A percentile compares a stretch with the other conserved stretches of the same genome.
Conservation (phyloP, 768 basidiomycete genomes). For the Royoungia palumana region DNA sequence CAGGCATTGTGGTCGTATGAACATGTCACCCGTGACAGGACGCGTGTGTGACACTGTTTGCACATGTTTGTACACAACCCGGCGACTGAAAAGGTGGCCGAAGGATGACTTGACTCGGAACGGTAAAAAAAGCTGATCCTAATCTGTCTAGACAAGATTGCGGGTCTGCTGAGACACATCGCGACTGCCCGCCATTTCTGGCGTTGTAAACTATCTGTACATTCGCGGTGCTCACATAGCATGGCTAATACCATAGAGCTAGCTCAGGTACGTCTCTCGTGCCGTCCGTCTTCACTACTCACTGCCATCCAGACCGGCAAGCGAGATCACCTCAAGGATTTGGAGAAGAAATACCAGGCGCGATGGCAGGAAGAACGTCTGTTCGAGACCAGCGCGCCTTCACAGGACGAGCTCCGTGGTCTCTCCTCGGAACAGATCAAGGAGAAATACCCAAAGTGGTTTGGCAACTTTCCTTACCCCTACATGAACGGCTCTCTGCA, state of each 20-base stretch:
- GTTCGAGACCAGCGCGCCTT: slow-evolving; percentile 85
- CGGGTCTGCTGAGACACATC: slow-evolving; percentile 21
- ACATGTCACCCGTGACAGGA: slow-evolving; percentile 30
- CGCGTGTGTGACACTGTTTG: slow-evolving; percentile 32
- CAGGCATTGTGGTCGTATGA: slow-evolving; percentile 46
- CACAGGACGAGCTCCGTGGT: slow-evolving; percentile 58
- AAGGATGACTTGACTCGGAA: too few relatives aligned
- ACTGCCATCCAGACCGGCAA: slow-evolving; percentile 72
- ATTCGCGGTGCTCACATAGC: slow-evolving; percentile 16
- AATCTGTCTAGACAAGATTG: slow-evolving; percentile 27
- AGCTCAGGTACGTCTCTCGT: slow-evolving; percentile 44
- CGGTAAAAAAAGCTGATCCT: too few relatives aligned
- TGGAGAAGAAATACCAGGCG: slow-evolving; percentile 84
- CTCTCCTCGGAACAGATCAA: slow-evolving; percentile 64
- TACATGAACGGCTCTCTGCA: slow-evolving; percentile 99
- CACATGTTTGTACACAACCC: slow-evolving; percentile 9
- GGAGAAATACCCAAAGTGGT: slow-evolving; percentile 90
- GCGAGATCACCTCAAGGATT: slow-evolving; percentile 76
- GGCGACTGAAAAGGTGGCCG: slow-evolving; percentile 9
- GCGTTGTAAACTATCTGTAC: slow-evolving; percentile 32
- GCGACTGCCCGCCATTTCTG: slow-evolving; percentile 23
- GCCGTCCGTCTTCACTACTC: slow-evolving; percentile 1
- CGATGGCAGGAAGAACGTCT: slow-evolving; percentile 73
- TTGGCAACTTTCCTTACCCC: slow-evolving; percentile 92
- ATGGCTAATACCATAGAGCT: slow-evolving; percentile 69